Conservation (phyloP, 2,329 filamentous ascomycete species). For the Lasiodiplodia sp. region DNA sequence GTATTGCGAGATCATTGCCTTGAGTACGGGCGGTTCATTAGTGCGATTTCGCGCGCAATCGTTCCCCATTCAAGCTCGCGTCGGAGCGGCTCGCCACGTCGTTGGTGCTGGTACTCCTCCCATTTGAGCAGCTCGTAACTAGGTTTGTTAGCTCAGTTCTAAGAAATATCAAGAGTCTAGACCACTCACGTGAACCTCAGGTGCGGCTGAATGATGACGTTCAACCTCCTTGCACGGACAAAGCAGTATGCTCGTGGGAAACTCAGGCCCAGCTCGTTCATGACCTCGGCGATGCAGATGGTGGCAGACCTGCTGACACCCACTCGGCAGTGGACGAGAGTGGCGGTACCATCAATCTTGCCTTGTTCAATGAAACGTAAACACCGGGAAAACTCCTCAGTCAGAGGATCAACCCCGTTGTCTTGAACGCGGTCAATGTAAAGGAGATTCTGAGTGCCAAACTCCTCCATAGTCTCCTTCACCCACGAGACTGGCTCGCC, state of each 20-base stretch:
- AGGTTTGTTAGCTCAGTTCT: slow-evolving; percentile 18
- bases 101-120: slow-evolving; percentile 78
- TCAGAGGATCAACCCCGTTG: slow-evolving; percentile 93
- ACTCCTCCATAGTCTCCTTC: slow-evolving; percentile 69
- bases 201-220: slow-evolving; percentile 98
- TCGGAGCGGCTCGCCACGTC: slow-evolving; percentile 62
- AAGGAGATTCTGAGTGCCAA: slow-evolving; percentile 81
- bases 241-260: slow-evolving; percentile 96
- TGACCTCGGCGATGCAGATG: slow-evolving; percentile 98
- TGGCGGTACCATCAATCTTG: slow-evolving; percentile 77
- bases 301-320: slow-evolving; percentile 95
- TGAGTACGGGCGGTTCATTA: slow-evolving; percentile 95
- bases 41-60: slow-evolving; percentile 85
- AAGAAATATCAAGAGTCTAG: neutral
- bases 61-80: slow-evolving; percentile 92
- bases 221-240: slow-evolving; percentile 87
- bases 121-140: slow-evolving; percentile 90
- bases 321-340: slow-evolving; percentile 93
- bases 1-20: slow-evolving; percentile 45
- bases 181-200: slow-evolving; percentile 78
- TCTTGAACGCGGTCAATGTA: slow-evolving; percentile 89
- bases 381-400: slow-evolving; percentile 82
- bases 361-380: slow-evolving; percentile 91
- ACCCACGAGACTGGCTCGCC: slow-evolving; percentile 88
- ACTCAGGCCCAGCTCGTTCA: slow-evolving; percentile 79